These are phyloP conservation scores for Paramecium primaurelia DNA, from an alignment of 73 alveolate genomes.

Conservation along the genomic window DNA sequence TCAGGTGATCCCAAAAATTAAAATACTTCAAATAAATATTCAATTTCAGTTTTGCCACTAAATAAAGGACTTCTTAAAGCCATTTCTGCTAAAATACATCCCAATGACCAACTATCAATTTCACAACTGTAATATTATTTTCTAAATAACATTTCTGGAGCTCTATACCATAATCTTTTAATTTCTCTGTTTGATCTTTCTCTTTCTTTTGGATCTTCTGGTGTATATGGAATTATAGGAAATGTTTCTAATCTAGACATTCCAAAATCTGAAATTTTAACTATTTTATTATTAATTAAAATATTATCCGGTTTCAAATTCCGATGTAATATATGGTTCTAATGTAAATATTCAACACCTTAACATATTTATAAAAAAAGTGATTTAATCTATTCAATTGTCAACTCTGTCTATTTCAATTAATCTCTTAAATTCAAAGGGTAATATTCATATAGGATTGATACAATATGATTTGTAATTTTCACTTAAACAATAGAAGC, in stretches of 20 bases:
- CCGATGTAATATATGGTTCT: conserved; percentile 5
- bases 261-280: conserved; percentile 94
- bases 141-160: conserved; percentile 94
- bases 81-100: conserved; percentile 93
- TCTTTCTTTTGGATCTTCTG: conserved; percentile 98
- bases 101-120: conserved; percentile 94
- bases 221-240: conserved; percentile 91
- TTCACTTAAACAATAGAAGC: not conserved
- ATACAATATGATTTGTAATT: not conserved
- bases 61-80: conserved; percentile 84
- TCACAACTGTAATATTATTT: conserved; percentile 86
- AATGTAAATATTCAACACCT: conserved; percentile 25
- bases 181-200: conserved; percentile 97
- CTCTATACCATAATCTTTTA: conserved; percentile 94
- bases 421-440: conserved; percentile 50
- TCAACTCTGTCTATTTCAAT: not conserved
- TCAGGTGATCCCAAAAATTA: conserved; percentile 75
- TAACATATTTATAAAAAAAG: not conserved
- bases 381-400: not conserved
- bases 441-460: not conserved
- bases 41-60: conserved; percentile 88
- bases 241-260: conserved; percentile 81
- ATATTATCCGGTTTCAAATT: conserved; percentile 31
- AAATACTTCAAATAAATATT: conserved; percentile 78
- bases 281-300: not conserved